Conservation (phyloP, 352 stramenopile genomes). For the Globisporangium cylindrosporum region DNA sequence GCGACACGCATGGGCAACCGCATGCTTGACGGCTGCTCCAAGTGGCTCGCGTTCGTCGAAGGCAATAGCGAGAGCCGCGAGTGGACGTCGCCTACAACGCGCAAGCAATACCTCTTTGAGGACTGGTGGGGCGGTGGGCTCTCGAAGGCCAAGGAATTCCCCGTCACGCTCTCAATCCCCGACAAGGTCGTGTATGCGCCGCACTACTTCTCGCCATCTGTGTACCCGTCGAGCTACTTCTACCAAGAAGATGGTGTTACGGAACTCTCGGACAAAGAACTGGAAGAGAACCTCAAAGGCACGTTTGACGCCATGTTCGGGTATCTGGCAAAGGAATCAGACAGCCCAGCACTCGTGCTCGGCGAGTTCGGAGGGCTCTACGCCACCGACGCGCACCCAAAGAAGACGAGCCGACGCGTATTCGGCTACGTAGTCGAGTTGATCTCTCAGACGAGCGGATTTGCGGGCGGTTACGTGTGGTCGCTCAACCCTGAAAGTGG, state of each 20-base stretch:
- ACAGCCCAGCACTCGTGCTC: constrained; percentile 46
- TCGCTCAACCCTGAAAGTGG: constrained; percentile 68
- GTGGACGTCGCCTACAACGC: constrained; percentile 36
- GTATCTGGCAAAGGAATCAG: constrained; percentile 41
- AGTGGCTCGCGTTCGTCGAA: constrained; percentile 74
- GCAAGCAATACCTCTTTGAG: constrained; percentile 48
- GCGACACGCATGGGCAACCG: constrained; percentile 50
- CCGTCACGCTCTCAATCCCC: constrained; percentile 39
- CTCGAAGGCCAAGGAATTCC: constrained; percentile 34
- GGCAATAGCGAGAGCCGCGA: constrained; percentile 47
- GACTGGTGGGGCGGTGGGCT: constrained; percentile 63
- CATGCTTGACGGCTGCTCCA: constrained; percentile 62
- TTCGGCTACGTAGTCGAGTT: constrained; percentile 63
- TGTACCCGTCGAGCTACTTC: constrained; percentile 62
- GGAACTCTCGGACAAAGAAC: constrained; percentile 44
- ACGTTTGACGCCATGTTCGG: constrained; percentile 74
- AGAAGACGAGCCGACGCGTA: constrained; percentile 58
- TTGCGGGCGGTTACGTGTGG: constrained; percentile 66
- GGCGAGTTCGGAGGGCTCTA: constrained; percentile 75
- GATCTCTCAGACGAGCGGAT: constrained; percentile 36
- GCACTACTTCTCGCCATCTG: constrained; percentile 69
- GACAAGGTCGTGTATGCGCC: constrained; percentile 79
- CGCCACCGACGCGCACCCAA: constrained; percentile 40
- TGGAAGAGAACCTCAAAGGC: constrained; percentile 36
- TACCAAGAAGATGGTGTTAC: constrained; percentile 30